Evolutionary conservation across 2,329 filamentous ascomycete species (phyloP), one percentile per base, ranked within the genome.

Genomic region (Didymella glomerata): DNA sequence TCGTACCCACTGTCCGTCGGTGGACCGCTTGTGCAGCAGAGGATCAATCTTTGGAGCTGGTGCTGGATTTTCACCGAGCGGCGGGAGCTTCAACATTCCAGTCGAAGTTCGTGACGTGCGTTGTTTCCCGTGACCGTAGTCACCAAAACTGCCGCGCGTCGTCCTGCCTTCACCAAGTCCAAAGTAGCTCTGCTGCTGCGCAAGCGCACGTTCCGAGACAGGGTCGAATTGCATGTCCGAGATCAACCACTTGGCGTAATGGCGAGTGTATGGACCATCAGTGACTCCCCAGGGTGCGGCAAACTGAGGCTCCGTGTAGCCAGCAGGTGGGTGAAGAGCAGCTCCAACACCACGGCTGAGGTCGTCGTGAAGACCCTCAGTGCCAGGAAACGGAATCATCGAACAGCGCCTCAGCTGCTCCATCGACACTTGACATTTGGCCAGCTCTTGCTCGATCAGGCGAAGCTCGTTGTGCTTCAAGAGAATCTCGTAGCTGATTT

Each of bases 221-320:
- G 81, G 74, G 60, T 97, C 94, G 77, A 98, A 98, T 48, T 86
- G 86, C 57, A 90, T 86, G 77, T 97, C 93, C 50, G 91, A 91
- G 60, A 98, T 88, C 67, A 99, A 86, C 95, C 95, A 99, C 82
- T 91, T 92, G 74, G 92, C 89, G 79, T 97, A 97, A 80, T 98
- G 95, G 68, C 93, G 89, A 61, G 93, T 89, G 79, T 98, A 98
- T 2, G 95, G 93, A 11, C 95, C 95, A 70, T 97, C 92, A 16
- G 88, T 88, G 56, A 97, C 92, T 66, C 94, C 94, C 82, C 93
- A 97, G 3, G 95, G 91, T 44, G 95, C 87, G 36, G 93, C 91
- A 83, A 91, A 92, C 70, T 86, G 83, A 59, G 93, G 91, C 66
- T 88, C 82, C 61, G 86, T 82, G 68, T 88, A 87, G 69, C 88